These are phyloP conservation scores for Kodamaea plutei DNA, from an alignment of 1,139 yeast species.

Conservation along the genomic window DNA sequence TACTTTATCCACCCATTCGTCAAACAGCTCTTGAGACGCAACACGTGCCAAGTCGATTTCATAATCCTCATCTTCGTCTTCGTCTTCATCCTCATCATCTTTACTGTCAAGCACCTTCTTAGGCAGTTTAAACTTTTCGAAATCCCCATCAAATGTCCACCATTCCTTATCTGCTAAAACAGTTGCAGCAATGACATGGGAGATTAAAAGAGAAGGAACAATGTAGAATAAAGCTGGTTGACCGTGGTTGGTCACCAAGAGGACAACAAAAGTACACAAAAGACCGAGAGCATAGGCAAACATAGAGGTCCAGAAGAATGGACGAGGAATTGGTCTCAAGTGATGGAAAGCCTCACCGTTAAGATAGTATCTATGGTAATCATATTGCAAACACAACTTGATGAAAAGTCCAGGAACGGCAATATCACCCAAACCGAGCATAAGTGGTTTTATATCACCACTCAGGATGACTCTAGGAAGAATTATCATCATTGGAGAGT, in stretches of 20 bases:
- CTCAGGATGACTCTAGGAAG: slow-evolving; percentile 31
- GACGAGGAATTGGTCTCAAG: slow-evolving; percentile 31
- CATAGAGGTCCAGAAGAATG: slow-evolving; percentile 44
- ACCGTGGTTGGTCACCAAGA: slow-evolving; percentile 39
- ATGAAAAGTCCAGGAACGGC: slow-evolving; percentile 53
- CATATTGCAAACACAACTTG: slow-evolving; percentile 49
- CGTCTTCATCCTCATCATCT: slow-evolving; percentile 9
- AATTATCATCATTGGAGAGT: slow-evolving; percentile 53
- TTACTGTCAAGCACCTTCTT: slow-evolving; percentile 12
- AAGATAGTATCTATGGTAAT: slow-evolving; percentile 36
- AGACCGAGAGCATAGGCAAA: slow-evolving; percentile 46
- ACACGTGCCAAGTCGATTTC: slow-evolving; percentile 13
- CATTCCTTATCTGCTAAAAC: slow-evolving; percentile 13
- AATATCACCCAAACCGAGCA: slow-evolving; percentile 57
- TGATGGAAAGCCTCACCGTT: slow-evolving; percentile 35
- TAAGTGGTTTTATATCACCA: slow-evolving; percentile 2
- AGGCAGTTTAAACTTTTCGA: slow-evolving; percentile 11
- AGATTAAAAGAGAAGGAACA: slow-evolving; percentile 46
- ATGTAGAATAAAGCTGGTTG: slow-evolving; percentile 69
- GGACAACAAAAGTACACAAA: slow-evolving; percentile 35
- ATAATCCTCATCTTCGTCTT: slow-evolving; percentile 14
- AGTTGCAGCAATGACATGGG: slow-evolving; percentile 14
- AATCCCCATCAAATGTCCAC: slow-evolving; percentile 22
- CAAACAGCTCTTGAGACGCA: slow-evolving; percentile 18
- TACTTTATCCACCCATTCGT: slow-evolving; percentile 21